Evolutionary conservation across 768 basidiomycete species (phyloP).

Genomic region (Candolleomyces eurysporus): DNA sequence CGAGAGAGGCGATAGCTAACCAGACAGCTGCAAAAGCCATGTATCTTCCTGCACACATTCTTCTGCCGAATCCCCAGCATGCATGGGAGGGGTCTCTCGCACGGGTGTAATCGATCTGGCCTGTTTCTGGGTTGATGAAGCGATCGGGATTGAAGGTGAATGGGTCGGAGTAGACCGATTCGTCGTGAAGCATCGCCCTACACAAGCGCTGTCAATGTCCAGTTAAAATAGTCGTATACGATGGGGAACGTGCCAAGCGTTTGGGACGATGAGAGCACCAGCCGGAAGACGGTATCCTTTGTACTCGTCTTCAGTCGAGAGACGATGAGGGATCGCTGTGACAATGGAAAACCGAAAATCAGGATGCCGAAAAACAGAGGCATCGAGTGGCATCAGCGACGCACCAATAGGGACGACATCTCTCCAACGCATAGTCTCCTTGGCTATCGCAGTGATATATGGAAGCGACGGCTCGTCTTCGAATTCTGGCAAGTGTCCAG

Average conservation of each 20-base stretch:
- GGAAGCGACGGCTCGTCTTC: constrained; percentile 25
- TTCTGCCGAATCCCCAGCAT: constrained; percentile 31
- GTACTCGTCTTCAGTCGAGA: constrained; percentile 26
- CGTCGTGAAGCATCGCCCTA: constrained; percentile 43
- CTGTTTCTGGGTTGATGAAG: constrained; percentile 24
- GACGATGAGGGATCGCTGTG: constrained; percentile 19
- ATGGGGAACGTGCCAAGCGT: constrained; percentile 26
- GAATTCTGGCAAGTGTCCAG: constrained; percentile 29
- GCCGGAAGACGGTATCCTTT: constrained; percentile 29
- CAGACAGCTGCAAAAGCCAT: constrained; percentile 24
- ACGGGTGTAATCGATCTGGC: constrained; percentile 18
- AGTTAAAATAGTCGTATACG: background rate
- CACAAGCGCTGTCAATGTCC: background rate
- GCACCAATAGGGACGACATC: constrained; percentile 23
- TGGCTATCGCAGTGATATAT: constrained; percentile 28
- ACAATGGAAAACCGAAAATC: background rate
- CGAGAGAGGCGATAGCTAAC: constrained; percentile 21
- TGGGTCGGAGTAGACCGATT: constrained; percentile 37
- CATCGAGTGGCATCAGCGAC: background rate
- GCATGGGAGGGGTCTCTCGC: constrained; percentile 24
- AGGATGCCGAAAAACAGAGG: background rate
- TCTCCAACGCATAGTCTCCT: constrained; percentile 28
- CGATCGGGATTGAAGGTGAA: constrained; percentile 41
- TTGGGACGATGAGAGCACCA: constrained; percentile 28
- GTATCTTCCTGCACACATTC: constrained; percentile 24